Evolutionary conservation across 805 yeast genomes (phyloP), one percentile per base, ranked within the genome.

Genomic region (Naumovozyma castellii): DNA sequence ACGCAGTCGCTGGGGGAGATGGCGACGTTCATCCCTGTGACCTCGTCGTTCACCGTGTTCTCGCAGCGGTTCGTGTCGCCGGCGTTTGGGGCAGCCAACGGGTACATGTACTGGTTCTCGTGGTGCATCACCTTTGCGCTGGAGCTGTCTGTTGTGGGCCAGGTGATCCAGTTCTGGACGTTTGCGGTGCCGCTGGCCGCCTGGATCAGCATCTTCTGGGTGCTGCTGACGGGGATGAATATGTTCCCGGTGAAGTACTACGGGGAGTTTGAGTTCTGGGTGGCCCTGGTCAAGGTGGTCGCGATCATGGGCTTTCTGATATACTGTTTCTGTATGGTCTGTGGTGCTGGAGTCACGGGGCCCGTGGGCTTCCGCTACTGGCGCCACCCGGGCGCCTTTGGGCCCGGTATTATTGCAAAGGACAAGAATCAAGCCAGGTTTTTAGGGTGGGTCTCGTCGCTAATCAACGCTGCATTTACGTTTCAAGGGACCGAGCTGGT

Each of bases 291-390:
- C 41, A 81, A 81, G 55, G 80, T 81, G 32, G 44, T 79, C 32
- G 84, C 87, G 35, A 76, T 81, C 38, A 59, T 76, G 12, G 88
- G 86, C n/a, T 80, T 80, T 69, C 57, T 80, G 41, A 59, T 81
- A 32, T 80, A 79, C 52, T 76, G 78, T 25, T 62, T 80, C 40
- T 69, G 75, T 59, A 80, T 80, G 78, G 85, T 80, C 18, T 77
- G 84, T 59, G 87, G 86, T 63, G 86, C 80, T 12, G 83, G 84
- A 51, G 51, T 54, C 19, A 68, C 73, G 1, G 86, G 86, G 15
- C 81, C 86, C 6, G 72, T 81, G 31, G 88, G 88, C 12, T 81
- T 81, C 69, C 71, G 85, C 57, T 81, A 81, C 60, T 81, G 88
- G 90, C 73, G 84, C 63, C 59, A 81, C 53, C 86, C 87, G 12